Evolutionary conservation across 495 filamentous ascomycete species (phyloP).

Genomic region (Penicillium antarcticum): DNA sequence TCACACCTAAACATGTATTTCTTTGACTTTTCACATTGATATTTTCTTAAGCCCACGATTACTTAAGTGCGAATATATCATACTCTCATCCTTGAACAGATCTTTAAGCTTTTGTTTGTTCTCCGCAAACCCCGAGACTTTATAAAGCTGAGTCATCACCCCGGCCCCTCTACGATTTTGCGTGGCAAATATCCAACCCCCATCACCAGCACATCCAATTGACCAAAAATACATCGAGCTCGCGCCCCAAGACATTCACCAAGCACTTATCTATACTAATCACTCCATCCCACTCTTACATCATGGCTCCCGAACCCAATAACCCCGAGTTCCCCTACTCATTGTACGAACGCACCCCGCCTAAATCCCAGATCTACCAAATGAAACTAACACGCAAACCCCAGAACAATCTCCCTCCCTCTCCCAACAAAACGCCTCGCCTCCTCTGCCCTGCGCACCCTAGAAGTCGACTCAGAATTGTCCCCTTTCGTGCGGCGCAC

Average conservation of each 20-base stretch:
- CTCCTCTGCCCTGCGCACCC: constrained; percentile 65
- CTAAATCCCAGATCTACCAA: neutral
- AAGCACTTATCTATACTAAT: no score
- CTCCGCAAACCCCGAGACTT: neutral
- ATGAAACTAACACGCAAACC: neutral
- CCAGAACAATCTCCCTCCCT: constrained; percentile 74
- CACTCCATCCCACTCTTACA: neutral
- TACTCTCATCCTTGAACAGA: no score
- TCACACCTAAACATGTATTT: neutral
- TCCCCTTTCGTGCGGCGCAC: constrained; percentile 75
- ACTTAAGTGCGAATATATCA: no score
- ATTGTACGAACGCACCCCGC: constrained; percentile 49
- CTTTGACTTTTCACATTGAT: neutral
- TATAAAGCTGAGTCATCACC: neutral
- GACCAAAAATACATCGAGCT: no score
- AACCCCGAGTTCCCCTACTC: constrained; percentile 66
- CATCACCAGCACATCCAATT: no score
- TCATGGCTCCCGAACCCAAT: constrained; percentile 24
- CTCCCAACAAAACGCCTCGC: constrained; percentile 82
- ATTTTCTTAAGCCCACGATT: no score
- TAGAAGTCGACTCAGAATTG: constrained; percentile 85
- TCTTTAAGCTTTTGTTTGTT: no score
- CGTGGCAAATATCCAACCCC: neutral
- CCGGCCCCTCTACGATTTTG: neutral
- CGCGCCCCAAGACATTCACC: no score